Evolutionary conservation across 352 stramenopile genomes (phyloP), one percentile per base, ranked within the genome.

Genomic region (Pythium phragmiticola): DNA sequence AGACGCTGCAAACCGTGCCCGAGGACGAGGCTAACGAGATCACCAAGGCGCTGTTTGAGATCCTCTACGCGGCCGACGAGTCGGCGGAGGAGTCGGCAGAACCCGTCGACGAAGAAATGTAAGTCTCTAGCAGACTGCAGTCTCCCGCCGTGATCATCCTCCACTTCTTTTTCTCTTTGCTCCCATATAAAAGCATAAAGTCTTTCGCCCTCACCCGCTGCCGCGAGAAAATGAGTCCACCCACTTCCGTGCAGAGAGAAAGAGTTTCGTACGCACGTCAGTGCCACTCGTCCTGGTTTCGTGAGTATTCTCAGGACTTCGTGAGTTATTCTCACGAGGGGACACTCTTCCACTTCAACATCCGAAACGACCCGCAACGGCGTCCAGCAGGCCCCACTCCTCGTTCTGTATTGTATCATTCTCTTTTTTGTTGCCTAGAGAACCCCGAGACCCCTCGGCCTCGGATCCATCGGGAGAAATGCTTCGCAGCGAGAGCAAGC

Each of bases 1-100:
- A 98, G 19, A 88, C 99, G 76, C 79, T 99, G 43, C 87, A 96
- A 63, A 67, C 74, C n/a, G 63, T 75, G 21, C 79, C 89, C 42
- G 81, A 88, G 48, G 57, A 39, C 12, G 83, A 92, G 43, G 52
- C 71, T 49, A 87, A 77, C 45, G 77, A 82, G 23, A 47, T 92
- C 34, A 83, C 72, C 5, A 84, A 91, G 66, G 57, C 60, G n/a
- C 74, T 96, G 45, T 94, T 94, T 68, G 89, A 96, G 68, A 87
- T 96, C 50, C 68, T 96, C 46, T 96, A 95, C 59, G 87, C 84
- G 19, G 82, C 80, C 7, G 86, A 93, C 50, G 83, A 88, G 16
- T 63, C 45, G 16, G 65, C 65, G 8, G 65, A 72, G 2, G 65
- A 55, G 16, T 72, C 70, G 3, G 82, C 88, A 48, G 65, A 76